phyloP scores from a whole-genome alignment of 2,329 filamentous ascomycete genomes.

The Penicillium sp. region DNA sequence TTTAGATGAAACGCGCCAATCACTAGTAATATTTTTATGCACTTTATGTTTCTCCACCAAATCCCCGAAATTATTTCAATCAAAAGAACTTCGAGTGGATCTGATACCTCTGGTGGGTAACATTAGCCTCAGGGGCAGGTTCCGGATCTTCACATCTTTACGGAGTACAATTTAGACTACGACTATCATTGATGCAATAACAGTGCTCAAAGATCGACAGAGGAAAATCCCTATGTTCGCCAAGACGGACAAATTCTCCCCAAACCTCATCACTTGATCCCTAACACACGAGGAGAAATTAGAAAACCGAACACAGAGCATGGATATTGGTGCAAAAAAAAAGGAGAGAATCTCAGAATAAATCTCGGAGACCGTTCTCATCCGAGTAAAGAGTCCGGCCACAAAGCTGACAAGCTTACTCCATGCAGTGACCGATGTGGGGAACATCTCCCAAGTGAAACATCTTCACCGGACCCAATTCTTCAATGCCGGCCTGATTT shows the following conservation, averaged over 20 bases:
- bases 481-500: constrained; percentile 1
- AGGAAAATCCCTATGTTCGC: neutral
- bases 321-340: neutral
- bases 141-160: neutral
- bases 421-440: constrained; percentile 14
- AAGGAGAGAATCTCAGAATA: neutral
- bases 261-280: neutral
- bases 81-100: neutral
- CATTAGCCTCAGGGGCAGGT: neutral
- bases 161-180: neutral
- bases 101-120: neutral
- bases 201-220: constrained; percentile 4
- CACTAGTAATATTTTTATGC: no score
- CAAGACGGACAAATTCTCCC: constrained; percentile 20
- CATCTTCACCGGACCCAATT: constrained; percentile 17
- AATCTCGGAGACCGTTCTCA: constrained; percentile 4
- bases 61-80: neutral
- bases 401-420: constrained; percentile 5
- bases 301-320: neutral
- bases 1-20: neutral
- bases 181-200: constrained; percentile 20
- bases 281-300: neutral
- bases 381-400: constrained; percentile 9
- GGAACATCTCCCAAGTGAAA: constrained; percentile 19
- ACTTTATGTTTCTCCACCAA: neutral